These are phyloP conservation scores for Symbiodinium natans DNA, from an alignment of 73 alveolate genomes.

Conservation along the genomic window DNA sequence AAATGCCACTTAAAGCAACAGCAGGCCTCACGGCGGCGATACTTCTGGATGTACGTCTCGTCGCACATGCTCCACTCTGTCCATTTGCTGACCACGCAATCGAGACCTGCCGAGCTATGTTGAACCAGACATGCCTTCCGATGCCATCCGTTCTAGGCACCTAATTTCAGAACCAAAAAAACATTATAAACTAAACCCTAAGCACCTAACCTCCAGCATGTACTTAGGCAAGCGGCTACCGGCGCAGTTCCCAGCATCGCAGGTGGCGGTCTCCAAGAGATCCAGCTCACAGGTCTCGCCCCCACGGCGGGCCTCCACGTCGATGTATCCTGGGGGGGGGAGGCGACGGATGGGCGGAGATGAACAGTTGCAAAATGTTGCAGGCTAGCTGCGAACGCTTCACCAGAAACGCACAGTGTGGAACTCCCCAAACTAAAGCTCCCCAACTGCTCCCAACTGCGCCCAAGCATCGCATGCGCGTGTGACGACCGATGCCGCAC, in stretches of 20 bases:
- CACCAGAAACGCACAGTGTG: background rate
- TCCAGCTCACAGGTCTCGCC: slow-evolving; percentile 64
- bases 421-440: background rate
- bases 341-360: background rate
- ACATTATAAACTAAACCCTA: too few species aligned
- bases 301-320: slow-evolving; percentile 71
- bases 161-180: too few species aligned
- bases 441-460: background rate
- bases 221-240: background rate
- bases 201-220: too few species aligned
- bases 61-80: slow-evolving; percentile 75
- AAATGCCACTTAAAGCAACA: too few species aligned
- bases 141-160: too few species aligned
- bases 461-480: slow-evolving; percentile 74
- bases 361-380: background rate
- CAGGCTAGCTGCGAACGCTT: background rate
- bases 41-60: slow-evolving; percentile 75
- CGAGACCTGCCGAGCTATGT: background rate
- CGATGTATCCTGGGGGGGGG: slow-evolving; percentile 38
- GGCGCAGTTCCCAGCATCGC: slow-evolving; percentile 46
- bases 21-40: slow-evolving; percentile 70
- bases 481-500: slow-evolving; percentile 76
- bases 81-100: slow-evolving; percentile 49
- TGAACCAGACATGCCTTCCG: background rate
- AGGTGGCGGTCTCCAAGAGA: slow-evolving; percentile 61